phyloP scores from a whole-genome alignment of 176 grass and related monocot genomes.

The Cenchrus purpureus region DNA sequence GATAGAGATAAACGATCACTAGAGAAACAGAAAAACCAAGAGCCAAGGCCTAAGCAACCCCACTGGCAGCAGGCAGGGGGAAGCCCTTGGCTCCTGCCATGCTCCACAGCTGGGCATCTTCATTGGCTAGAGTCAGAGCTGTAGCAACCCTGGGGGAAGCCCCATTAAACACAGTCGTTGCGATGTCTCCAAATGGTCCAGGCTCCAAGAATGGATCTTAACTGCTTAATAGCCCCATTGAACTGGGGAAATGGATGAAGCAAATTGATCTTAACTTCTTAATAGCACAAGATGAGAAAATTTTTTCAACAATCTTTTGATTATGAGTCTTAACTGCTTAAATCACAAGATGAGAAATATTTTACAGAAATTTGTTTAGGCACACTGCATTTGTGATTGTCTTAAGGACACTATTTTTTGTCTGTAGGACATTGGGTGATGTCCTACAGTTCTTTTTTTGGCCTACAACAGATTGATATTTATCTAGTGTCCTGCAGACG shows the following conservation, averaged over 20 bases:
- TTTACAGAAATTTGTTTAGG: neutral
- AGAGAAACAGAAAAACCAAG: no score
- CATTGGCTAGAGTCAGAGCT: no score
- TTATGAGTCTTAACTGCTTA: slow-evolving; percentile 17
- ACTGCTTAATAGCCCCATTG: no score
- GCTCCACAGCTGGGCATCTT: no score
- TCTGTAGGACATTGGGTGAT: neutral
- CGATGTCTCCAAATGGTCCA: no score
- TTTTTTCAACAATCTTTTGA: neutral
- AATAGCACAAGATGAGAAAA: neutral
- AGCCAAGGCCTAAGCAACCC: no score
- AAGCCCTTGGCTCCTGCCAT: no score
- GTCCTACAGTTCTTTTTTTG: neutral
- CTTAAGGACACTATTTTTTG: neutral
- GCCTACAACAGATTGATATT: neutral
- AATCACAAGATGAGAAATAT: neutral
- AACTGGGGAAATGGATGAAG: neutral
- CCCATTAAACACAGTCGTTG: no score
- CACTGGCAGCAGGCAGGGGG: no score
- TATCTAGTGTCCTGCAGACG: neutral
- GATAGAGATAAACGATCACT: no score
- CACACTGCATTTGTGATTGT: neutral
- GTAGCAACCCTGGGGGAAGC: no score
- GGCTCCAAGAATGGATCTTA: no score
- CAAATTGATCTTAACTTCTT: neutral